Conservation (phyloP, 106 monocot species). For the Phalaenopsis equestris region DNA sequence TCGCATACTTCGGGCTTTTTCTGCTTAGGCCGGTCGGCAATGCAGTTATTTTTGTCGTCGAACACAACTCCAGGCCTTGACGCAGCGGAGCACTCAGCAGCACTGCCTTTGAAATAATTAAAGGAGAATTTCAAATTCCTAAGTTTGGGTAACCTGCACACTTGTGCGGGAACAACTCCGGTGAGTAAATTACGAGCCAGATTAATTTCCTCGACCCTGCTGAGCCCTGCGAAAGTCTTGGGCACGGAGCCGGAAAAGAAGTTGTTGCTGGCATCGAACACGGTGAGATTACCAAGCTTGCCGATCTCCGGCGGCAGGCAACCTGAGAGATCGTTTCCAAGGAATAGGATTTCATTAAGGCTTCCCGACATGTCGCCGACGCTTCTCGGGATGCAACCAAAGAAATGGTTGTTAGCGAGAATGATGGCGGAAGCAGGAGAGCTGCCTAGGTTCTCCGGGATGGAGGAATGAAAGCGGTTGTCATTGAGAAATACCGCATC, state of each 20-base stretch:
- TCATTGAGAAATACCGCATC: slow-evolving; percentile 42
- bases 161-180: slow-evolving; percentile 9
- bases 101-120: slow-evolving; percentile 24
- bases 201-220: slow-evolving; percentile 14
- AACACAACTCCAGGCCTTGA: not conserved
- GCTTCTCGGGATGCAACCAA: slow-evolving; percentile 45
- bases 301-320: slow-evolving; percentile 37
- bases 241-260: slow-evolving; percentile 20
- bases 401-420: slow-evolving; percentile 41
- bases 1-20: not conserved
- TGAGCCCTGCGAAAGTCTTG: slow-evolving; percentile 6
- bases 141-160: slow-evolving; percentile 20
- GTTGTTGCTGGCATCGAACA: slow-evolving; percentile 34
- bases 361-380: slow-evolving; percentile 27
- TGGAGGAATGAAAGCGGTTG: slow-evolving; percentile 27
- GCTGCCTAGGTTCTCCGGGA: slow-evolving; percentile 45
- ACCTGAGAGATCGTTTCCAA: slow-evolving; percentile 27
- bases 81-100: slow-evolving; percentile 5
- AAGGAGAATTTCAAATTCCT: slow-evolving; percentile 22
- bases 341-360: slow-evolving; percentile 35
- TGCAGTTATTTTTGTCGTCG: slow-evolving; percentile 16
- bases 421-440: slow-evolving; percentile 42
- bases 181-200: slow-evolving; percentile 17
- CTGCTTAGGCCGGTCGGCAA: slow-evolving; percentile 9
- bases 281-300: slow-evolving; percentile 20